Percentiles rank a stretch among this genome's conserved stretches.
Evolutionary conservation across 257 asterid genomes (phyloP).

Genomic region (Misopates orontium): DNA sequence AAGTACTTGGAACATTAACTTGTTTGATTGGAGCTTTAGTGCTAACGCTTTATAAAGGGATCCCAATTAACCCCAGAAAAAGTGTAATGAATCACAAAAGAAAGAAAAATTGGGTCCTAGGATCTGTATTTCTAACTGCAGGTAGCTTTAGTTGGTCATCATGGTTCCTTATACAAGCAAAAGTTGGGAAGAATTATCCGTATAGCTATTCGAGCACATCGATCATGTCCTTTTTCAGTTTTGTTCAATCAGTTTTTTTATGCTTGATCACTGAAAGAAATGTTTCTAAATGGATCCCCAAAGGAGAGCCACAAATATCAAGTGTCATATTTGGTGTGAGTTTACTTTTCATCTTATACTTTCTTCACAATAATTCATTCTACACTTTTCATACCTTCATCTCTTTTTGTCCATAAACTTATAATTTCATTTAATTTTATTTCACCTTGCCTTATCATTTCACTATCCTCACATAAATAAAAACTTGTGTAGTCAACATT

Average conservation of each 20-base stretch:
- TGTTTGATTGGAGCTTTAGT: slow-evolving; percentile 54
- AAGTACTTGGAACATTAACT: slow-evolving; percentile 52
- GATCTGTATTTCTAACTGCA: slow-evolving; percentile 52
- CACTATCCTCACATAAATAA: too few relatives aligned
- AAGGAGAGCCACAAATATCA: slow-evolving; percentile 50
- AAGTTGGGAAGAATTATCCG: slow-evolving; percentile 55
- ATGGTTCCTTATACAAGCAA: slow-evolving; percentile 73
- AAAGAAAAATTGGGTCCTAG: slow-evolving; percentile 38
- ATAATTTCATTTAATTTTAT: too few relatives aligned
- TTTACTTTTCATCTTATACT: too few relatives aligned
- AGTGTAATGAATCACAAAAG: slow-evolving; percentile 13
- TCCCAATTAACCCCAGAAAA: slow-evolving; percentile 18
- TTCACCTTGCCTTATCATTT: too few relatives aligned
- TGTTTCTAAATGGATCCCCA: slow-evolving; percentile 52
- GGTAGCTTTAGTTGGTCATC: slow-evolving; percentile 69
- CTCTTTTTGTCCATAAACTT: too few relatives aligned
- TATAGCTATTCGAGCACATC: slow-evolving; percentile 66
- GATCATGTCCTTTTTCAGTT: slow-evolving; percentile 64
- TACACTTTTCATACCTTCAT: neutral
- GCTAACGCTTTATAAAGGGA: slow-evolving; percentile 68
- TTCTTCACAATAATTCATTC: neutral
- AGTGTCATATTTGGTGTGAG: slow-evolving; percentile 55
- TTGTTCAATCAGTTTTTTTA: slow-evolving; percentile 53
- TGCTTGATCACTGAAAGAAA: slow-evolving; percentile 46
- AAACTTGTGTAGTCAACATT: too few relatives aligned